Conservation (phyloP, 805 yeast genomes). For the Candida ortonii region DNA sequence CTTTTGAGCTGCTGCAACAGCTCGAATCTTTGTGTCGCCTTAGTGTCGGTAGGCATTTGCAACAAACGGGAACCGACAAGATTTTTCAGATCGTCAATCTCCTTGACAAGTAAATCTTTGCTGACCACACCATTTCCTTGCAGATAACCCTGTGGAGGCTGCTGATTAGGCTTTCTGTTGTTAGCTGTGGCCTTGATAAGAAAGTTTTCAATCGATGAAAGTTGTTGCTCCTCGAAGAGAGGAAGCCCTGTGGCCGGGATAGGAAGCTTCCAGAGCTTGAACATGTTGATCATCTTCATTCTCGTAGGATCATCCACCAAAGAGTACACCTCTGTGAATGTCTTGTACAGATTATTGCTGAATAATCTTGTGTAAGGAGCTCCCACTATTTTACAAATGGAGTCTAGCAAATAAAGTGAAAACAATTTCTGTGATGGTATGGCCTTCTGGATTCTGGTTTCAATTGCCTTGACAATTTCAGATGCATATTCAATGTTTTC, state of each 20-base stretch:
- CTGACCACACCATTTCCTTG: conserved; percentile 10
- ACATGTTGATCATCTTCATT: conserved; percentile 68
- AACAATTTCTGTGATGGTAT: conserved; percentile 82
- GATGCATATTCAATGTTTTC: conserved; percentile 78
- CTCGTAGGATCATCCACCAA: conserved; percentile 75
- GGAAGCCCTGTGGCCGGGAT: conserved; percentile 60
- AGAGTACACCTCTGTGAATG: conserved; percentile 76
- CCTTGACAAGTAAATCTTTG: conserved; percentile 26
- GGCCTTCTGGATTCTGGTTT: conserved; percentile 68
- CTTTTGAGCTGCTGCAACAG: conserved; percentile 43
- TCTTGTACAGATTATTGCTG: conserved; percentile 62
- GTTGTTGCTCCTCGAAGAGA: conserved; percentile 67
- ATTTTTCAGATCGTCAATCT: conserved; percentile 38
- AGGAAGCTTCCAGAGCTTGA: conserved; percentile 83
- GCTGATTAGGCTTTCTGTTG: conserved; percentile 23
- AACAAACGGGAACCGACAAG: conserved; percentile 41
- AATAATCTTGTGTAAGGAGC: conserved; percentile 82
- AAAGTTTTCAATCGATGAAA: conserved; percentile 72
- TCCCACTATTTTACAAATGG: conserved; percentile 88
- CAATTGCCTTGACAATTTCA: conserved; percentile 73
- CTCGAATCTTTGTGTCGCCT: conserved; percentile 41
- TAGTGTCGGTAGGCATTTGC: conserved; percentile 36
- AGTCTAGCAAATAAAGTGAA: conserved; percentile 81
- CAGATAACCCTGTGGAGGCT: conserved; percentile 6
- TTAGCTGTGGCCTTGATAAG: conserved; percentile 57